Conservation (phyloP, 1,139 yeast genomes). For the Hansenula sp. region DNA sequence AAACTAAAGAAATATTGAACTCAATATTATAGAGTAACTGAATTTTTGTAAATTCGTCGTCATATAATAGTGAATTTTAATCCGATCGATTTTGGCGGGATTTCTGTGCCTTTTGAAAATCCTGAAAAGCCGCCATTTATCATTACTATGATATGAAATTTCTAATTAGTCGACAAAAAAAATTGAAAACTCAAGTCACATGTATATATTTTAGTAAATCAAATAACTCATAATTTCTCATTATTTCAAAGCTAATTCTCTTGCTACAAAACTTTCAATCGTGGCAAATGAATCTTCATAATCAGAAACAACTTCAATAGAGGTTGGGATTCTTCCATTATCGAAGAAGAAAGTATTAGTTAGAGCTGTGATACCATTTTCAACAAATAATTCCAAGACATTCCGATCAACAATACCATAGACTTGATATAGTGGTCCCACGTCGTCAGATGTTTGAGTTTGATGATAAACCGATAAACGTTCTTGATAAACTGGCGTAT, state of each 20-base stretch:
- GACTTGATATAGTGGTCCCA: neutral
- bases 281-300: neutral
- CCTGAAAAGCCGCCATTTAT: too few species aligned
- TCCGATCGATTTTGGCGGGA: too few species aligned
- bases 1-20: too few species aligned
- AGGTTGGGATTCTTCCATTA: neutral
- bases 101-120: too few species aligned
- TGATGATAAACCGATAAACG: neutral
- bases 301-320: slow-evolving; percentile 1
- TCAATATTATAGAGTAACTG: too few species aligned
- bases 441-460: neutral
- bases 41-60: too few species aligned
- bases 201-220: too few species aligned
- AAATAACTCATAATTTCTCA: too few species aligned
- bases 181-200: too few species aligned
- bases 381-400: neutral
- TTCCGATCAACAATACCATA: slow-evolving; percentile 1
- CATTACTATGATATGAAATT: too few species aligned
- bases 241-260: neutral
- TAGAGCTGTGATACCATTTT: neutral
- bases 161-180: too few species aligned
- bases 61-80: too few species aligned
- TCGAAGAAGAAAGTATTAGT: neutral
- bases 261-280: neutral
- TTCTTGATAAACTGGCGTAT: neutral